Base-by-base conservation (phyloP, 176 grass and related monocot species). In the Pharus latifolius region DNA sequence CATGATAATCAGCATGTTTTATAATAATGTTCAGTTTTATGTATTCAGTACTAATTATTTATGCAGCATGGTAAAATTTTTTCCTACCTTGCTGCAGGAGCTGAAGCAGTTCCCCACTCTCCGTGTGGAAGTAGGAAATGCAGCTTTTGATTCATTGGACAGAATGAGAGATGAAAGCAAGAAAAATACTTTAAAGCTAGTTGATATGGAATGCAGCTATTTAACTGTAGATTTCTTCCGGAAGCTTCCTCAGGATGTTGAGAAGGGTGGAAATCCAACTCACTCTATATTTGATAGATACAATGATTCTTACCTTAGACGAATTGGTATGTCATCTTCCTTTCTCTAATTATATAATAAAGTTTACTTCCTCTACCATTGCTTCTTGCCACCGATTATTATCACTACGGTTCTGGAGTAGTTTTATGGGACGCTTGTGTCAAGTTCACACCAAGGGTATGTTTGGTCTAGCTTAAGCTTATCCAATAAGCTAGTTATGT, bases 281-380 rank as follows among this genome's bases (percentile, higher is more conserved):
- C 90, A 99, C 72, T 99, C 96, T 60, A 91, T 99, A 67, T 99
- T 99, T 78, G 96, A 99, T 60, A 87, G 96, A 90, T 99, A 99
- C n/a, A 99, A 94, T 31, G 96, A 99, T 70, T 99, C 90, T 25
- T 99, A 99, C 76, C 96, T 99, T 60, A 88, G 96, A 76, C 77
- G 96, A 75, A 91, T 99, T 38, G 92, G 92, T 96, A 72, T 76
- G 46, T 11, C 23, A 26, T 38, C 35, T 19, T 25, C 29, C 7
- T 29, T 75, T 50, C n/a, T n/a, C n/a, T n/a, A n/a, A n/a, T n/a
- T 63, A 76, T 52, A 14, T 19, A 46, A 43, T 76, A 0, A 45
- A 59, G 47, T 55, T 14, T 56, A 38, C 10, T 58, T 38, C 4
- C 2, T 61, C 33, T 84, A 53, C 6, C 3, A 23, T 41, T 34